Base-by-base conservation (phyloP, 2,329 filamentous ascomycete genomes). In the Colletotrichum sidae region DNA sequence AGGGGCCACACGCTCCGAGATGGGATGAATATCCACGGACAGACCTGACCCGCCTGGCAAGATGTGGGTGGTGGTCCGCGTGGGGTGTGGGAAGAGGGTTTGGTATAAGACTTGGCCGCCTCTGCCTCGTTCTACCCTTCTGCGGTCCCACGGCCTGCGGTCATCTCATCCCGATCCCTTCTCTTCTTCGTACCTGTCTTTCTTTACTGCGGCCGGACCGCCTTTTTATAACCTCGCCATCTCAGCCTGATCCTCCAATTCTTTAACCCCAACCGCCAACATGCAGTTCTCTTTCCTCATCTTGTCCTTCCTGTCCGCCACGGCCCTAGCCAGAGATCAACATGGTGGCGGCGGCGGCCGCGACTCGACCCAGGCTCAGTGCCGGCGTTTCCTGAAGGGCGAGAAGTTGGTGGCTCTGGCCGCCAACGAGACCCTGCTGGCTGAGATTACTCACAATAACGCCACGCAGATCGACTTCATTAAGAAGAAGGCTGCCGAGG, bases 371-470 rank as follows among this genome's bases (percentile, higher is more conserved):
- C 72, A 73, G 69, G 69, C 70, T 33, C 72, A 76, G 62, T 80
- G 78, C 72, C 70, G 70, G 52, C 64, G 74, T 52, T 72, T 80
- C 53, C 55, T 69, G 49, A 69, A 70, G 59, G 70, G 78, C 6
- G 75, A 71, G 65, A 50, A 69, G 44, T 46, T 75, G 39, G 68
- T 77, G 58, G 68, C 72, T 45, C 68, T 79, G 5, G 77, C 76
- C 17, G 65, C 68, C 70, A 80, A 81, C 71, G 65, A 71, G 7
- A 80, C 78, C 39, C 68, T 71, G 64, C 73, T 81, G 4, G 70
- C 73, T 39, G 55, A 71, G 53, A 65, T 73, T 50, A 74, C 75
- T 51, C 67, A 77, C 25, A 73, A 74, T 70, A 77, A 81, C 65
- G 72, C 77, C 37, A 79, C 78, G 50, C 73, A 73, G 65, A 72